Conservation (phyloP, 2,329 filamentous ascomycete species). For the Pseudogymnoascus sp. region DNA sequence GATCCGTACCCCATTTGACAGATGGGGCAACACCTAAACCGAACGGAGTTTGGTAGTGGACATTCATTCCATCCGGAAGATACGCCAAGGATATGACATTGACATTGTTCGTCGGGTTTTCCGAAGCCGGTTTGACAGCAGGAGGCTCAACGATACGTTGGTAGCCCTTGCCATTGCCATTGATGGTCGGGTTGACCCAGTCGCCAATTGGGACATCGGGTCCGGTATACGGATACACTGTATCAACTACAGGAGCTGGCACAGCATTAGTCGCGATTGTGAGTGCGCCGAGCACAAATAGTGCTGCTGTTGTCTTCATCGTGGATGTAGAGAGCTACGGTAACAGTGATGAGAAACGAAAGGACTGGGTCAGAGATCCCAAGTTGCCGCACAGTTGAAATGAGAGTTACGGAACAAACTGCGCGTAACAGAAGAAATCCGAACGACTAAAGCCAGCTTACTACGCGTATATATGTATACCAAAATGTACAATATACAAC, state of each 20-base stretch:
- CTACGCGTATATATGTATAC: neutral
- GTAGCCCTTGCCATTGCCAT: conserved; percentile 45
- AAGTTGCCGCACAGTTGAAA: neutral
- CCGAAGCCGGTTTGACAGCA: conserved; percentile 37
- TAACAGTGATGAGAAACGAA: neutral
- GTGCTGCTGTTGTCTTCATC: neutral
- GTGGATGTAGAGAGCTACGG: neutral
- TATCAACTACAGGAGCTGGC: conserved; percentile 28
- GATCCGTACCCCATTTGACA: conserved; percentile 36
- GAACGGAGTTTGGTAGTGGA: conserved; percentile 47
- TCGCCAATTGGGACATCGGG: conserved; percentile 41
- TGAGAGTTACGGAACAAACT: neutral
- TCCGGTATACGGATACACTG: conserved; percentile 39
- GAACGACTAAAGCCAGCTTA: neutral
- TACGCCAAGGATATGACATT: conserved; percentile 44
- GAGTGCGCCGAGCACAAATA: neutral
- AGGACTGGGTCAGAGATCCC: neutral
- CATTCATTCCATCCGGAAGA: conserved; percentile 40
- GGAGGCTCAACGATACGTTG: conserved; percentile 41
- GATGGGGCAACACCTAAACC: conserved; percentile 38
- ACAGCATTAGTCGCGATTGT: neutral
- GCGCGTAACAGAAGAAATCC: neutral
- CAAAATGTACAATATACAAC: neutral
- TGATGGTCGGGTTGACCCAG: conserved; percentile 41
- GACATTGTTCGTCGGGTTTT: conserved; percentile 41